Evolutionary conservation across 352 stramenopile genomes (phyloP).

Genomic region (Globisporangium takayamanum): DNA sequence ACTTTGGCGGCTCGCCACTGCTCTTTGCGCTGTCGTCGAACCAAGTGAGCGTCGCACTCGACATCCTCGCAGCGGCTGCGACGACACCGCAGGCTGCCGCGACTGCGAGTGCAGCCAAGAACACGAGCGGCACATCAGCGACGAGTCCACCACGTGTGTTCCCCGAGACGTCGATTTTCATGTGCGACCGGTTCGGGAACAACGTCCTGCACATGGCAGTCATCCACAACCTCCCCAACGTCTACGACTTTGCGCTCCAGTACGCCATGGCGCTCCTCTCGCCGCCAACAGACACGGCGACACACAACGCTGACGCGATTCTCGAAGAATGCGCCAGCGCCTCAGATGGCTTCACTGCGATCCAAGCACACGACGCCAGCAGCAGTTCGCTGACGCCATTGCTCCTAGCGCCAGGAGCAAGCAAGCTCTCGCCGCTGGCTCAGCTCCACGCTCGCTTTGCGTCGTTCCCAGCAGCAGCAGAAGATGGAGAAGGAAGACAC

Average conservation of each 20-base stretch:
- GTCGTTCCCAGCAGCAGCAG: background rate
- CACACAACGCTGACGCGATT: slow-evolving; percentile 1
- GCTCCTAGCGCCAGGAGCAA: background rate
- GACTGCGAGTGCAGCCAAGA: background rate
- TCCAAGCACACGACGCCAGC: too few relatives aligned
- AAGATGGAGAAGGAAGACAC: background rate
- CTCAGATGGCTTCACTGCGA: background rate
- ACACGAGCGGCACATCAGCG: slow-evolving; percentile 2
- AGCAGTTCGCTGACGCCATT: too few relatives aligned
- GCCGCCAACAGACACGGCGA: background rate
- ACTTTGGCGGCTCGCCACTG: slow-evolving; percentile 53
- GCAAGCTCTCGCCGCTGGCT: background rate
- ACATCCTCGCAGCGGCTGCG: slow-evolving; percentile 27
- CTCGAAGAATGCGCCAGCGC: slow-evolving; percentile 9
- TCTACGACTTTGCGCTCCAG: slow-evolving; percentile 51
- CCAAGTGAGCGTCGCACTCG: slow-evolving; percentile 36
- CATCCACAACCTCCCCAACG: slow-evolving; percentile 43
- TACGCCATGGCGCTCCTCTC: slow-evolving; percentile 36
- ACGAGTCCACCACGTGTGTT: slow-evolving; percentile 1
- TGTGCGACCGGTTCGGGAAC: slow-evolving; percentile 49
- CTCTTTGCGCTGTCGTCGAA: slow-evolving; percentile 54
- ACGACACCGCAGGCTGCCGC: too few relatives aligned
- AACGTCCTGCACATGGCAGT: slow-evolving; percentile 56
- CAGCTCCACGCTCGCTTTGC: slow-evolving; percentile 1
- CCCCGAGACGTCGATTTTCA: slow-evolving; percentile 35